Conservation (phyloP, 2,329 filamentous ascomycete genomes). For the Penicillium occitanis region DNA sequence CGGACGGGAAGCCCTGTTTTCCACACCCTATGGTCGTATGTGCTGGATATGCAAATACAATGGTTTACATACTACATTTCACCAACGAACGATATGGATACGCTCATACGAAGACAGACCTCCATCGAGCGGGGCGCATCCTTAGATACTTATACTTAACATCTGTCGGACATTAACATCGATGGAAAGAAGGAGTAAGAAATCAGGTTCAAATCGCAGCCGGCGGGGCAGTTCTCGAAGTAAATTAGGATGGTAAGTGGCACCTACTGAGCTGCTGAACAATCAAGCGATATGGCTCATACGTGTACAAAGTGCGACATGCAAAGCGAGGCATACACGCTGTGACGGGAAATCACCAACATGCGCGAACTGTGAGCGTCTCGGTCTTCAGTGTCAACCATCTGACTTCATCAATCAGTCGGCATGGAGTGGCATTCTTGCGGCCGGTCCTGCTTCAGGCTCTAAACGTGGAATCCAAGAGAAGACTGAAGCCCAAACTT, state of each 20-base stretch:
- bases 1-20: slow-evolving; percentile 19
- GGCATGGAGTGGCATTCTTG: neutral
- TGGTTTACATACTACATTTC: neutral
- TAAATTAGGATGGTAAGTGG: neutral
- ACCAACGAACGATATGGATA: too few species aligned
- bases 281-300: neutral
- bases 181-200: neutral
- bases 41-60: neutral
- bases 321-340: neutral
- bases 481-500: neutral
- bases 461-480: neutral
- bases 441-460: neutral
- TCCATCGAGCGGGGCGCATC: neutral
- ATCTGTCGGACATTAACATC: neutral
- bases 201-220: neutral
- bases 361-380: neutral
- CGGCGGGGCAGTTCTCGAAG: neutral
- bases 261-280: neutral
- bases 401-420: neutral
- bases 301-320: neutral
- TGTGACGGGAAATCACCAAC: neutral
- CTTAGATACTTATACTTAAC: neutral
- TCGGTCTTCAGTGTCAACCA: neutral
- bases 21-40: slow-evolving; percentile 19
- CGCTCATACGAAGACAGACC: neutral